Evolutionary conservation across 2,329 filamentous ascomycete species (phyloP), one percentile per base, ranked within the genome.

Genomic region (Sporothrix mexicana): DNA sequence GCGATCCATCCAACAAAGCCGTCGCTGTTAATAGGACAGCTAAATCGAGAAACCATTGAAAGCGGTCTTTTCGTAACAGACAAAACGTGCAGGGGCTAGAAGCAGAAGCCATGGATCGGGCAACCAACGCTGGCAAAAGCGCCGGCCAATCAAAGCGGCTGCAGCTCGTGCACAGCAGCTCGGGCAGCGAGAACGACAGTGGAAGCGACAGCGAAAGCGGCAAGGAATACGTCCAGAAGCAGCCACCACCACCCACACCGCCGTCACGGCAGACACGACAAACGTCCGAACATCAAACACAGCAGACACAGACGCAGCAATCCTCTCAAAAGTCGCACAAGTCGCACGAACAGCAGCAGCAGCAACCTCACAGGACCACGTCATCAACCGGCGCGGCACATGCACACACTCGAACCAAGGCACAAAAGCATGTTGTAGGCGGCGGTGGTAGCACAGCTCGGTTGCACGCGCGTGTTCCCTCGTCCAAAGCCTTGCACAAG

Each of bases 401-500:
- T 79, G 62, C 77, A 77, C 71, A 77, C 79, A 70, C 79, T 75
- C 78, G 80, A 43, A 78, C 80, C 43, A 81, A 79, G 77, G 73
- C 77, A 69, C 80, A 82, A 76, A 85, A 84, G 77, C 83, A 85
- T 77, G 78, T 85, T 71, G 84, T 84, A 74, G 83, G 83, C 75
- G 82, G 81, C 66, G 79, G 77, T 30, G 72, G 74, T 71, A 79
- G 78, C 74, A 82, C 74, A 23, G 74, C 82, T 61, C 84, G 87
- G 66, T 77, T 87, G 72, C 86, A 88, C 79, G 83, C 83, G 73
- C 85, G 87, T 75, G 85, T 85, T 15, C 83, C 86, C 23, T 87
- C 86, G 15, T 83, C 85, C 66, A 88, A 88, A 78, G 84, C 79
- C 41, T 79, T 88, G 73, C 85, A 86, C 77, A 86, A 87, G 74